These are phyloP conservation scores for Lachnellula arida DNA, from an alignment of 2,329 filamentous ascomycete genomes.

Conservation along the genomic window DNA sequence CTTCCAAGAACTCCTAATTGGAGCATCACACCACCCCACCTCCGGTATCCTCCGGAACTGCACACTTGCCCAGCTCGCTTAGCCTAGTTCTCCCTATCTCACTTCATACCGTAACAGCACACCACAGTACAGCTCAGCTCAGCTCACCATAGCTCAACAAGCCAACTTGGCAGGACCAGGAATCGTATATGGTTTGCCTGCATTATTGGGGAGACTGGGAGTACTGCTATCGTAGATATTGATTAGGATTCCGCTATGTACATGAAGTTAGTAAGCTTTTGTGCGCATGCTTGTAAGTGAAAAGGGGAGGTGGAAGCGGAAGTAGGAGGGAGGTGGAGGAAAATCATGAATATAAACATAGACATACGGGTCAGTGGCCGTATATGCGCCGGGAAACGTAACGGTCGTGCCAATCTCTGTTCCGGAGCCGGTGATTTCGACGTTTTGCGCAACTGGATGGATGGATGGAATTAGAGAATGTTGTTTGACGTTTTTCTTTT, in stretches of 20 bases:
- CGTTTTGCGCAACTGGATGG: conserved; percentile 37
- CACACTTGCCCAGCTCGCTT: too few species aligned
- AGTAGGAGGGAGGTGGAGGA: neutral
- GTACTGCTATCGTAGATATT: conserved; percentile 37
- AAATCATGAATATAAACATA: conserved; percentile 9
- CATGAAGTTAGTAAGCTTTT: neutral
- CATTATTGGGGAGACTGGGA: conserved; percentile 33
- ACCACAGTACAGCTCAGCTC: too few species aligned
- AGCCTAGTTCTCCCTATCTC: neutral
- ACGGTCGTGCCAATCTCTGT: conserved; percentile 38
- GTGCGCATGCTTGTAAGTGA: neutral
- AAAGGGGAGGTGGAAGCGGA: conserved; percentile 5
- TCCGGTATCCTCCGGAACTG: too few species aligned
- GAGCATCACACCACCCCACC: neutral
- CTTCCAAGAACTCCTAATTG: too few species aligned
- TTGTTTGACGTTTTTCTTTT: neutral
- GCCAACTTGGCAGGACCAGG: conserved; percentile 17
- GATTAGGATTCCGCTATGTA: conserved; percentile 31
- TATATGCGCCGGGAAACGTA: conserved; percentile 46
- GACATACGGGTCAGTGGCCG: conserved; percentile 42
- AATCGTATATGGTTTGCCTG: conserved; percentile 40
- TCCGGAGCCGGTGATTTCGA: conserved; percentile 43
- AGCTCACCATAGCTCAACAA: neutral
- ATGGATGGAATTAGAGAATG: neutral
- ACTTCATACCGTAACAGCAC: neutral